phyloP scores from a whole-genome alignment of 2,329 filamentous ascomycete species.

The Colletotrichum chlorophyti region DNA sequence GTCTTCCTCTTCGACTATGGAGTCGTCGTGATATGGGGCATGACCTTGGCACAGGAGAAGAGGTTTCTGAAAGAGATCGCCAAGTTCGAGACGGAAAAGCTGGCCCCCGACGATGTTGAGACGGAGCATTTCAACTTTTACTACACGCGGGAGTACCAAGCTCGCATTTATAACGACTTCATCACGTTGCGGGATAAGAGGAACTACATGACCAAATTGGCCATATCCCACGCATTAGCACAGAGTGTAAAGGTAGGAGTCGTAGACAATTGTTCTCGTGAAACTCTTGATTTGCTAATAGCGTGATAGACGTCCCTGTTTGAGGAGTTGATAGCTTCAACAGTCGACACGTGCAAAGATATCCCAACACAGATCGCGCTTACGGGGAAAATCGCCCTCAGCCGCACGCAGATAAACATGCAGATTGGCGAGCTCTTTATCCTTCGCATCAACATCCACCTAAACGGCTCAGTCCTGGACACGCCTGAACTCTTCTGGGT shows the following conservation, averaged over 20 bases:
- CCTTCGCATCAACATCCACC: slow-evolving; percentile 94
- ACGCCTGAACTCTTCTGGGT: slow-evolving; percentile 98
- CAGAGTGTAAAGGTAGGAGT: slow-evolving; percentile 85
- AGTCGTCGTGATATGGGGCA: slow-evolving; percentile 98
- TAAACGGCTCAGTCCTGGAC: slow-evolving; percentile 95
- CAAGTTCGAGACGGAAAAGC: slow-evolving; percentile 92
- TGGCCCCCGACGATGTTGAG: slow-evolving; percentile 87
- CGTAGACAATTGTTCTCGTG: background rate
- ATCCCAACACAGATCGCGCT: slow-evolving; percentile 91
- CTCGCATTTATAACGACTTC: slow-evolving; percentile 99
- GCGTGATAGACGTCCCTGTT: slow-evolving; percentile 80
- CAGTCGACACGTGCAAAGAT: slow-evolving; percentile 91
- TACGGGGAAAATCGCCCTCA: slow-evolving; percentile 90
- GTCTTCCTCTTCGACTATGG: slow-evolving; percentile 97
- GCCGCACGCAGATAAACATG: slow-evolving; percentile 95
- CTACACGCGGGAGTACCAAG: slow-evolving; percentile 97
- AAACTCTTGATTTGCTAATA: background rate
- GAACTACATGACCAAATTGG: slow-evolving; percentile 98
- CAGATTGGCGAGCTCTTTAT: slow-evolving; percentile 99
- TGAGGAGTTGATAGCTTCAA: slow-evolving; percentile 92
- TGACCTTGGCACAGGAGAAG: slow-evolving; percentile 88
- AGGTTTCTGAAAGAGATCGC: slow-evolving; percentile 92
- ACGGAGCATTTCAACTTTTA: slow-evolving; percentile 99
- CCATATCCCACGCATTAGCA: slow-evolving; percentile 92
- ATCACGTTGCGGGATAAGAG: slow-evolving; percentile 92